Conservation (phyloP, 306 rosid species). For the Prosopis cineraria region DNA sequence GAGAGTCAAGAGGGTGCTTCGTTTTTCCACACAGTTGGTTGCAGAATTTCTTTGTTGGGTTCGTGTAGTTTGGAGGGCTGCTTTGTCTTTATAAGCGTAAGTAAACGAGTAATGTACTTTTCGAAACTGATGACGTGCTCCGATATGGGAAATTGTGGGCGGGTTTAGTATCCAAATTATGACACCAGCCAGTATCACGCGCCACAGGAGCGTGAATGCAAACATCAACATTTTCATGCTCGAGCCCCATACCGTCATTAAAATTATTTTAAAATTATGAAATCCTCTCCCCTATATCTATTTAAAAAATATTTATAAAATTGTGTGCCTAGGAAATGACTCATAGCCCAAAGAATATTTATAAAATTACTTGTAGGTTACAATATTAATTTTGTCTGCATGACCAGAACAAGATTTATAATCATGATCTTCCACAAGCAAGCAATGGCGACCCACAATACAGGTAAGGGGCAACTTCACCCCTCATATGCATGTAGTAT, state of each 20-base stretch:
- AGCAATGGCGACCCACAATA: no score
- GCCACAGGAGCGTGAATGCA: constrained; percentile 3
- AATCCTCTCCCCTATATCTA: background rate
- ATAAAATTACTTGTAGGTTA: no score
- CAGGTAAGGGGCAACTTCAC: no score
- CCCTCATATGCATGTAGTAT: no score
- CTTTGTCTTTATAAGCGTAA: background rate
- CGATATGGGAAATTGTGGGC: constrained; percentile 33
- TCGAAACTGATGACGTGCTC: background rate
- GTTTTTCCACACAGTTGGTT: background rate
- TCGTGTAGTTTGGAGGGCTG: background rate
- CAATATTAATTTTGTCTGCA: no score
- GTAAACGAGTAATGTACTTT: background rate
- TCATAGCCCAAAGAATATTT: no score
- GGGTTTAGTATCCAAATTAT: constrained; percentile 12
- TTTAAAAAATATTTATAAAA: no score
- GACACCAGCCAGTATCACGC: constrained; percentile 12
- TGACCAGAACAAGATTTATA: no score
- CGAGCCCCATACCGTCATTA: background rate
- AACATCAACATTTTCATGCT: background rate
- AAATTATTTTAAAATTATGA: background rate
- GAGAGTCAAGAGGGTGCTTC: background rate
- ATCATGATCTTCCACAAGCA: no score
- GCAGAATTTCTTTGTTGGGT: background rate
- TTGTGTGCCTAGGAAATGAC: no score